Conservation (phyloP, 129 eudicot species). For the Chrysanthemum seticuspe region DNA sequence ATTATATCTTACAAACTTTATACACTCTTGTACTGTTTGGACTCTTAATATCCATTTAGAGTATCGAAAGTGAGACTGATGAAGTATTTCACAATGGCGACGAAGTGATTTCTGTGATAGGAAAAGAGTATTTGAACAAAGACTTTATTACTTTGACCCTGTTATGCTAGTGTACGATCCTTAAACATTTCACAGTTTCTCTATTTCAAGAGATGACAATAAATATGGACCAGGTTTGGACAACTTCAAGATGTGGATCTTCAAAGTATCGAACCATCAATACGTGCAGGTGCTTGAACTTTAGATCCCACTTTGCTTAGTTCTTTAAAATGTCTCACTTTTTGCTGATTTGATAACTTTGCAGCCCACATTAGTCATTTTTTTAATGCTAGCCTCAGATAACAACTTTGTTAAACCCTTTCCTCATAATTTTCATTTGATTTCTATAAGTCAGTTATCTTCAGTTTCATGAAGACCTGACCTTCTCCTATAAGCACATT, state of each 20-base stretch:
- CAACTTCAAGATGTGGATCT: conserved; percentile 99
- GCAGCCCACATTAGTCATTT: background rate
- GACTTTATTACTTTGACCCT: background rate
- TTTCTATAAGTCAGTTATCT: no score
- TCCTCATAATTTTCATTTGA: no score
- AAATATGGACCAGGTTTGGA: conserved; percentile 71
- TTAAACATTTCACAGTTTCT: background rate
- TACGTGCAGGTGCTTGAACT: conserved; percentile 71
- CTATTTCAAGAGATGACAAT: background rate
- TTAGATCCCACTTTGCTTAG: background rate
- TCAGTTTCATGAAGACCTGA: no score
- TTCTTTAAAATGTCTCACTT: background rate
- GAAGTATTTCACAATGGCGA: background rate
- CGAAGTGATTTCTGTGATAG: background rate
- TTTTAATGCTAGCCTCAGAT: no score
- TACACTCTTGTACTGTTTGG: background rate
- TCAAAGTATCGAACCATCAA: conserved; percentile 85
- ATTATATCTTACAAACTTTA: background rate
- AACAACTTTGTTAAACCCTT: no score
- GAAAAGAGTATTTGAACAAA: background rate
- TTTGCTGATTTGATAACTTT: background rate
- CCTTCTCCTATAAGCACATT: no score
- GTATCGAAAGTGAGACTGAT: background rate
- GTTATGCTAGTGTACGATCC: background rate
- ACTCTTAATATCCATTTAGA: background rate